These are phyloP conservation scores for Sclerospora graminicola DNA, from an alignment of 352 stramenopile genomes.

Conservation along the genomic window DNA sequence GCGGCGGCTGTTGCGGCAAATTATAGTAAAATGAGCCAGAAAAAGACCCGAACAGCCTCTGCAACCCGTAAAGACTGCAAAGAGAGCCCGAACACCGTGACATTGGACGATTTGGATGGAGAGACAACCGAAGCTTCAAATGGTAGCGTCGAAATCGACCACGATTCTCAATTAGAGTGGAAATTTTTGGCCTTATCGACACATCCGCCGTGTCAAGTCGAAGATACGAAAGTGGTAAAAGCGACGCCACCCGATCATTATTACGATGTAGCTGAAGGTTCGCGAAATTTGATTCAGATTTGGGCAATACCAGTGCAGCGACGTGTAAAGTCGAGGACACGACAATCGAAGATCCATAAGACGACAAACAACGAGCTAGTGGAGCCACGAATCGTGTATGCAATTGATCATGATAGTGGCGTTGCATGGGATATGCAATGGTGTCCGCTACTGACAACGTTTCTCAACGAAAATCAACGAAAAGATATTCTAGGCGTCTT, in stretches of 20 bases:
- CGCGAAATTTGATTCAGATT: conserved; percentile 60
- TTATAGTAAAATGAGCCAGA: conserved; percentile 3
- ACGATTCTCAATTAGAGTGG: conserved; percentile 24
- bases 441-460: conserved; percentile 41
- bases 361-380: conserved; percentile 1
- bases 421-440: conserved; percentile 79
- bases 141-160: background rate
- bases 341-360: background rate
- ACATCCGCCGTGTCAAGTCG: conserved; percentile 56
- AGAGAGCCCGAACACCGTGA: conserved; percentile 24
- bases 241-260: conserved; percentile 64
- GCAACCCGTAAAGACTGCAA: conserved; percentile 15
- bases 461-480: conserved; percentile 13
- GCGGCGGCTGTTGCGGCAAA: conserved; percentile 1
- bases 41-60: conserved; percentile 9
- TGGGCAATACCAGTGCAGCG: conserved; percentile 52
- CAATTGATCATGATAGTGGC: conserved; percentile 63
- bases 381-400: conserved; percentile 53
- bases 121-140: conserved; percentile 7
- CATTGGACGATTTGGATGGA: background rate
- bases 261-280: conserved; percentile 44
- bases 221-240: conserved; percentile 49
- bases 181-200: conserved; percentile 49
- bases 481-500: conserved; percentile 45
- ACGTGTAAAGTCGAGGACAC: background rate